Evolutionary conservation across 2,329 filamentous ascomycete species (phyloP).

Genomic region (Beauveria sp.): DNA sequence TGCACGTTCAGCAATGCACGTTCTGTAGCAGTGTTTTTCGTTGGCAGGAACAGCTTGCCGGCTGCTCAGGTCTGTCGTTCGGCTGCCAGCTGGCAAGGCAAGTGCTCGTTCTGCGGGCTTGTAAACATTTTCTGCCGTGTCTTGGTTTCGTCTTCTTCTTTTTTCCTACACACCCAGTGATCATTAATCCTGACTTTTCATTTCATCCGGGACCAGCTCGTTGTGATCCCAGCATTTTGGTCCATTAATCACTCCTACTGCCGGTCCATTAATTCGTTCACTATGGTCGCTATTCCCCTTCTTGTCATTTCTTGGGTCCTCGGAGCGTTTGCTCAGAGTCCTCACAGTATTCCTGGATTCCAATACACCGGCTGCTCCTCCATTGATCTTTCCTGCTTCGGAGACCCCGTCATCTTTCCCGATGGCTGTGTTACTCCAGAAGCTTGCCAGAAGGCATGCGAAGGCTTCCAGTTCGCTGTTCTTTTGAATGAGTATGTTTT

Average conservation of each 20-base stretch:
- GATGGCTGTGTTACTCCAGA: conserved; percentile 20
- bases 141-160: conserved; percentile 1
- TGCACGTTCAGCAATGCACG: no score
- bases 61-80: neutral
- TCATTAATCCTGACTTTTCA: conserved; percentile 7
- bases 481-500: conserved; percentile 23
- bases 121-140: neutral
- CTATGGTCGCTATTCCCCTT: conserved; percentile 10
- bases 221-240: conserved; percentile 11
- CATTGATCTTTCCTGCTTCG: conserved; percentile 22
- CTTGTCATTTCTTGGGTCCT: conserved; percentile 9
- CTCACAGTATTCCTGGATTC: conserved; percentile 17
- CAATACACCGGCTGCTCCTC: conserved; percentile 22
- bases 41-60: conserved; percentile 10
- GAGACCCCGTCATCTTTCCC: conserved; percentile 17
- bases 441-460: conserved; percentile 22
- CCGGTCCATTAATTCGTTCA: conserved; percentile 8
- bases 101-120: neutral
- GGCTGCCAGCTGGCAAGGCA: conserved; percentile 10
- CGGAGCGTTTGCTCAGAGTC: conserved; percentile 13
- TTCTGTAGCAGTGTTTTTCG: neutral
- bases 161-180: conserved; percentile 7
- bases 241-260: conserved; percentile 9
- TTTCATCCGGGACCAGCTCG: conserved; percentile 8
- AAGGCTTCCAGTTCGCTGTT: conserved; percentile 22